Base-by-base conservation (phyloP, 768 basidiomycete genomes). In the Kockovaella imperatae region DNA sequence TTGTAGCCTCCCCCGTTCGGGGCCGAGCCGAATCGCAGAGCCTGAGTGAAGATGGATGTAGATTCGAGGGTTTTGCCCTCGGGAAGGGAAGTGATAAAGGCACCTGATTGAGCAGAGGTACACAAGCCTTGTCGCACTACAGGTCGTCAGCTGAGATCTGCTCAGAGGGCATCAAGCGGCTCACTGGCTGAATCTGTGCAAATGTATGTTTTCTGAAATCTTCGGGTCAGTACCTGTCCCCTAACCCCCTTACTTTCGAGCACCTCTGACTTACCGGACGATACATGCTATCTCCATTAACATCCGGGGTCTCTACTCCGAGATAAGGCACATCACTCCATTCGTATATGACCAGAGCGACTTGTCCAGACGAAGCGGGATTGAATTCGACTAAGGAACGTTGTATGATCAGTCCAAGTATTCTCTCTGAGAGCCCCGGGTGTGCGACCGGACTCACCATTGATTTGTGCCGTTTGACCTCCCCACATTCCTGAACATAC, bases 401-500 rank as follows among this genome's bases (percentile, higher is more conserved):
- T 32, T 2, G 24, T 21, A 43, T 50, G 32, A 54, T 35, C n/a
- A 15, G 10, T 25, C 35, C 17, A 14, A 39, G 25, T 18, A 30
- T 31, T 18, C 4, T n/a, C 17, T 18, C 24, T 25, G 17, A 34
- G 23, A 18, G 39, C 20, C 49, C 35, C 36, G 36, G 29, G 39
- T 47, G 41, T n/a, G n/a, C 21, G 17, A 25, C 5, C 7, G 18
- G 4, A 52, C 71, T 47, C 35, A 72, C 72, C 56, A 38, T 71
- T 64, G 60, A 95, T 89, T 72, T 80, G 83, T 25, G 90, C 84
- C 34, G 80, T 76, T 41, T 76, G 66, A 31, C 81, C 80, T 23
- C 80, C 85, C 82, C 86, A 97, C 87, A 97, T 93, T 45, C 91
- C 91, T 52, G 85, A 87, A 73, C 91, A 97, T 69, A 84, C 83